Evolutionary conservation across 176 grass and related monocot genomes (phyloP).

Genomic region (Areca catechu): DNA sequence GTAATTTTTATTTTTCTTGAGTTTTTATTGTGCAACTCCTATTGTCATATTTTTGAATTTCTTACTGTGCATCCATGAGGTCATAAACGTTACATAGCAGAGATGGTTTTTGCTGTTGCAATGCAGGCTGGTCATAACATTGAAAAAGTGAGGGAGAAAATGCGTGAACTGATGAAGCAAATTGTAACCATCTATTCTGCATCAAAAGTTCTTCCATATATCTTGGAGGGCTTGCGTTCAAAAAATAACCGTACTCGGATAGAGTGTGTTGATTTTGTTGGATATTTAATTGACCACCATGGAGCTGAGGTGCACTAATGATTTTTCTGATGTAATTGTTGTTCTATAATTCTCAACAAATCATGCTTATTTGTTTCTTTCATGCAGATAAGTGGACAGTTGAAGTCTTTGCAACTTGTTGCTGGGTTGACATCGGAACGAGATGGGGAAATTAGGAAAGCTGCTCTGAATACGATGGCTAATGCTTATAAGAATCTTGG

Average conservation of each 20-base stretch:
- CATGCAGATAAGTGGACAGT: conserved; percentile 80
- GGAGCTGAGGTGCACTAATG: conserved; percentile 50
- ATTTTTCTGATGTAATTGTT: not conserved
- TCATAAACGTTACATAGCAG: no score
- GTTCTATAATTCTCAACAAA: not conserved
- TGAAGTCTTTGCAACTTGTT: conserved; percentile 93
- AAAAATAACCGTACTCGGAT: conserved; percentile 97
- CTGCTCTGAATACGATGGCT: conserved; percentile 95
- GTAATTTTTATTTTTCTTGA: no score
- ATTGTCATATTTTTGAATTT: no score
- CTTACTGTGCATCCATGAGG: no score
- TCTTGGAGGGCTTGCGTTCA: conserved; percentile 87
- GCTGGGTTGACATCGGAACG: conserved; percentile 81
- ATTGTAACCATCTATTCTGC: conserved; percentile 77
- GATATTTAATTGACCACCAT: conserved; percentile 81
- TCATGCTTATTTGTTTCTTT: conserved; percentile 5
- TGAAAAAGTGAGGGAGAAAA: conserved; percentile 89
- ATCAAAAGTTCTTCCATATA: conserved; percentile 73
- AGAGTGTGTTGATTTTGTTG: conserved; percentile 93
- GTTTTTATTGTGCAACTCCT: no score
- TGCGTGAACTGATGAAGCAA: conserved; percentile 96
- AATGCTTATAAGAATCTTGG: conserved; percentile 94
- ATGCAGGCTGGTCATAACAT: conserved; percentile 98
- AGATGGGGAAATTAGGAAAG: conserved; percentile 95
- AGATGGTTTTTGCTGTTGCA: no score